phyloP scores from a whole-genome alignment of 305 asterid genomes.

The Fraxinus ornus region DNA sequence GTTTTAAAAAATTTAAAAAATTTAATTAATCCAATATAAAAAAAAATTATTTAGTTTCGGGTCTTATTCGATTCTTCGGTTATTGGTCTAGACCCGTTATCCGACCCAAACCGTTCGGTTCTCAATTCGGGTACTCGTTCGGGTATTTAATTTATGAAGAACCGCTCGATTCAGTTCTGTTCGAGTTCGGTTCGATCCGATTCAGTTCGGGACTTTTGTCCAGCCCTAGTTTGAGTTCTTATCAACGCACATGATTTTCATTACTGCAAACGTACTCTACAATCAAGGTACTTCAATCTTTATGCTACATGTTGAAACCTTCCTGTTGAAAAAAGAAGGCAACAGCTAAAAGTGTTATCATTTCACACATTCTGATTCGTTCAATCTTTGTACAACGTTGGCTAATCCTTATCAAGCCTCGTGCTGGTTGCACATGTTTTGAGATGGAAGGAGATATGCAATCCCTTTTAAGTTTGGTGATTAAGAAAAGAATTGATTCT shows the following conservation, averaged over 20 bases:
- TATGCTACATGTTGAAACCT: background rate
- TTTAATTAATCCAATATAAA: too few relatives aligned
- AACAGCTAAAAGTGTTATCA: background rate
- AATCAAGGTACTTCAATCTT: background rate
- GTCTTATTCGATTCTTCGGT: too few relatives aligned
- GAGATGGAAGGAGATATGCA: background rate
- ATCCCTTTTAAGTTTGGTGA: constrained; percentile 13
- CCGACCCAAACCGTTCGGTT: too few relatives aligned
- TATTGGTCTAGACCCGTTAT: too few relatives aligned
- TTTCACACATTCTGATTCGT: background rate
- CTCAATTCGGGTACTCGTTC: too few relatives aligned
- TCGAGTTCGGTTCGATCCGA: too few relatives aligned
- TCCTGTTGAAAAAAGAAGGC: background rate
- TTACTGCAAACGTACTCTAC: background rate
- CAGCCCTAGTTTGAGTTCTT: background rate
- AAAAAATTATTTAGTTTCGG: too few relatives aligned
- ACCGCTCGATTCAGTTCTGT: too few relatives aligned
- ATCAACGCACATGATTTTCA: background rate
- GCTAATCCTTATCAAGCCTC: background rate
- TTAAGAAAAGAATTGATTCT: constrained; percentile 16
- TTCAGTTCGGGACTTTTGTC: too few relatives aligned
- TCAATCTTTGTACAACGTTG: background rate
- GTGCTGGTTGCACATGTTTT: background rate
- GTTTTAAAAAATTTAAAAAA: too few relatives aligned
- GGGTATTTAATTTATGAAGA: too few relatives aligned